Conservation (phyloP, 208 protist species). For the Crithidia expoeki region DNA sequence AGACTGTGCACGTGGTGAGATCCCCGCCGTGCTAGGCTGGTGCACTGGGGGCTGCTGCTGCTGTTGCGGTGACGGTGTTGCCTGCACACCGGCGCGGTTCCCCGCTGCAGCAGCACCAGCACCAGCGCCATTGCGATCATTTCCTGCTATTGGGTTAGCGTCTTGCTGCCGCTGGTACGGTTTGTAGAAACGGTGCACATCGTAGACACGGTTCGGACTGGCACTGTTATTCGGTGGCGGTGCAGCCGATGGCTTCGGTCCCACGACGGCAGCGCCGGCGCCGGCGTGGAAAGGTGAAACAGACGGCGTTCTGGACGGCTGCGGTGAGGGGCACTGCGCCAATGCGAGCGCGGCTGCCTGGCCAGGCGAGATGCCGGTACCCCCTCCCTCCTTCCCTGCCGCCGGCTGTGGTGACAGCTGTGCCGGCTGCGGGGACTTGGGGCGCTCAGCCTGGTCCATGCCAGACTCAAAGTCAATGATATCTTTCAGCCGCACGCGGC, state of each 20-base stretch:
- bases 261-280: conserved; percentile 30
- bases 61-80: background rate
- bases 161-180: conserved; percentile 9
- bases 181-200: conserved; percentile 27
- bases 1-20: conserved; percentile 14
- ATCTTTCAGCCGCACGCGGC: conserved; percentile 82
- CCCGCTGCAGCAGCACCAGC: background rate
- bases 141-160: conserved; percentile 19
- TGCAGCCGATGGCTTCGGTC: conserved; percentile 37
- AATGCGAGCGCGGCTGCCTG: conserved; percentile 81
- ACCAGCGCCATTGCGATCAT: background rate
- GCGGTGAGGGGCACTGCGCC: conserved; percentile 35
- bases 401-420: background rate
- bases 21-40: conserved; percentile 1
- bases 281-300: conserved; percentile 9
- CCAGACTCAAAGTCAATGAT: conserved; percentile 86
- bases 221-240: conserved; percentile 5
- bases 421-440: conserved; percentile 25
- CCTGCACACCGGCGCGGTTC: background rate
- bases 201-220: conserved; percentile 13
- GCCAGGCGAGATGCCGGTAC: conserved; percentile 71
- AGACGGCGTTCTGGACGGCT: background rate
- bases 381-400: conserved; percentile 30
- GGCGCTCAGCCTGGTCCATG: conserved; percentile 34
- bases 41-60: conserved; percentile 14